Evolutionary conservation across 805 yeast genomes (phyloP), one percentile per base, ranked within the genome.

Genomic region (Metschnikowia similis): DNA sequence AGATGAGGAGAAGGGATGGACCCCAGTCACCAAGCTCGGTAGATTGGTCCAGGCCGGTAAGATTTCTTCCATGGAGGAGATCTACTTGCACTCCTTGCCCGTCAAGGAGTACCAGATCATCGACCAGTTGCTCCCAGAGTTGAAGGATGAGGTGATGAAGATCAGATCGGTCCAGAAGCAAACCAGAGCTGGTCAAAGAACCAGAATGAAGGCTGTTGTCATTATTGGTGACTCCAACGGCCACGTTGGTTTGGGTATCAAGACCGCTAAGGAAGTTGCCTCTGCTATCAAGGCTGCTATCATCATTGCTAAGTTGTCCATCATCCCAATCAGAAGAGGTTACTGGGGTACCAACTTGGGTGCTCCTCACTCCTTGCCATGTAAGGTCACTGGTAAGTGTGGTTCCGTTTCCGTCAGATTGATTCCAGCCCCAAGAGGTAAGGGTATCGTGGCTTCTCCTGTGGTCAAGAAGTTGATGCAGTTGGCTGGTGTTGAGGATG

Each of bases 171-270:
- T 94, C 68, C 99, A 94, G 83, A 94, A 94, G 87, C 99, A 94
- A 83, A 94, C 99, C 85, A 85, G 96, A 82, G 99, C 99, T 71
- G 99, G 99, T 90, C 99, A 94, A 85, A 92, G 99, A 86, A 94
- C 98, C 81, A 90, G 99, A 85, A 91, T 94, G 87, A 95, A 95
- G 94, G 99, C 98, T 79, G 96, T 94, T 72, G 98, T 94, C 75
- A 90, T 94, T 73, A 90, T 94, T 76, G 99, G 99, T 84, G 99
- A 94, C 84, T 82, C 91, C 72, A 89, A 90, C 89, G 99, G 99
- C 77, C 99, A 94, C 85, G 97, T 94, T 80, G 99, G 99, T 89
- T 87, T 94, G 76, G 99, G 99, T 83, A 90, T 94, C 83, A 94
- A 94, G 90, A 92, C 98, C 76, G 96, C 99, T 70, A 94, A 94